These are phyloP conservation scores for Kalmusia sp. DNA, from an alignment of 2,329 filamentous ascomycete species.

Conservation along the genomic window DNA sequence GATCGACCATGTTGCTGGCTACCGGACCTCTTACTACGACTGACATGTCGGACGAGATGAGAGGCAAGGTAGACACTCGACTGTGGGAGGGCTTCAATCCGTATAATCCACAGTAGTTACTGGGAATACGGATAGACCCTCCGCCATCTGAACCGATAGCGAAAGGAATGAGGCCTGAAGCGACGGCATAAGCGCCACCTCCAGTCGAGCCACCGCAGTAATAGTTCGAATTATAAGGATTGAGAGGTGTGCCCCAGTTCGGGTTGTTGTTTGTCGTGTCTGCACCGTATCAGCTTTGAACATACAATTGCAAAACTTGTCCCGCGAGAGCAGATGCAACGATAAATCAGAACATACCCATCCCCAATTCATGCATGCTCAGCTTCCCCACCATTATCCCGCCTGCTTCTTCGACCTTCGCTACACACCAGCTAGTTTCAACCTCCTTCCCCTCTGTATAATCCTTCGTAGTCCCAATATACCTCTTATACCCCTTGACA, in stretches of 20 bases:
- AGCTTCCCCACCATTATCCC: conserved; percentile 78
- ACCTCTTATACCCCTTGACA: conserved; percentile 73
- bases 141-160: conserved; percentile 75
- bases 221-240: conserved; percentile 78
- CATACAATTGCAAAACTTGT: not conserved
- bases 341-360: conserved; percentile 54
- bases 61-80: conserved; percentile 67
- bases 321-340: not conserved
- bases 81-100: conserved; percentile 82
- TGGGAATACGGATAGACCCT: conserved; percentile 76
- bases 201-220: conserved; percentile 85
- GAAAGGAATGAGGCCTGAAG: conserved; percentile 76
- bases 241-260: conserved; percentile 74
- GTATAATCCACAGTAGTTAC: conserved; percentile 79
- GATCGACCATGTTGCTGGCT: conserved; percentile 76
- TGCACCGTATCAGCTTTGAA: conserved; percentile 17
- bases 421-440: conserved; percentile 73
- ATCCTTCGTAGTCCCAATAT: conserved; percentile 69
- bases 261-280: conserved; percentile 87
- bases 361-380: conserved; percentile 81
- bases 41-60: conserved; percentile 64
- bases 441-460: conserved; percentile 56
- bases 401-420: conserved; percentile 74
- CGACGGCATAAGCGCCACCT: conserved; percentile 74
- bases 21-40: conserved; percentile 77